phyloP scores from a whole-genome alignment of 129 eudicot species.

The Artemisia tridentata region DNA sequence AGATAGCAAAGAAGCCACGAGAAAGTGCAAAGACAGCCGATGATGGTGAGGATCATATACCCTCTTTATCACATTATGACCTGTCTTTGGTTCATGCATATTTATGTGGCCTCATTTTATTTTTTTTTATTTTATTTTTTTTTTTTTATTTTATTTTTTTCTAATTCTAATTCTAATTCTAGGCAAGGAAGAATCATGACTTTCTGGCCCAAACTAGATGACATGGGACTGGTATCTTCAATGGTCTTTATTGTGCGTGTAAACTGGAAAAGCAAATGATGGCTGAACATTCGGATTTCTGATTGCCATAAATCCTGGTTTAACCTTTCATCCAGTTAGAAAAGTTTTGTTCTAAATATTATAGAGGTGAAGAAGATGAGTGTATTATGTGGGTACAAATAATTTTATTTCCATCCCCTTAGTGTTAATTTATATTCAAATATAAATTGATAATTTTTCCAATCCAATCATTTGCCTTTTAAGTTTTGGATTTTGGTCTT shows the following conservation, averaged over 20 bases:
- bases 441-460: neutral
- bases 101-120: neutral
- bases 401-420: neutral
- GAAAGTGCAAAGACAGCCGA: conserved; percentile 31
- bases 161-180: neutral
- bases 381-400: conserved; percentile 7
- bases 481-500: neutral
- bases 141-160: no score
- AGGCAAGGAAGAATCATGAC: conserved; percentile 44
- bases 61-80: neutral
- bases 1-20: conserved; percentile 46
- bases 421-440: neutral
- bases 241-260: neutral
- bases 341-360: conserved; percentile 21
- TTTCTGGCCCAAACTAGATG: neutral
- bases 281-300: neutral
- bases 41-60: conserved; percentile 24
- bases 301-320: neutral
- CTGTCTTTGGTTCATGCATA: neutral
- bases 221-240: neutral
- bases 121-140: no score
- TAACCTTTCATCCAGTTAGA: neutral
- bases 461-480: neutral
- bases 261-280: neutral
- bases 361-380: conserved; percentile 17